These are phyloP conservation scores for Cyberlindnera petersonii DNA, from an alignment of 805 yeast species.

Conservation along the genomic window DNA sequence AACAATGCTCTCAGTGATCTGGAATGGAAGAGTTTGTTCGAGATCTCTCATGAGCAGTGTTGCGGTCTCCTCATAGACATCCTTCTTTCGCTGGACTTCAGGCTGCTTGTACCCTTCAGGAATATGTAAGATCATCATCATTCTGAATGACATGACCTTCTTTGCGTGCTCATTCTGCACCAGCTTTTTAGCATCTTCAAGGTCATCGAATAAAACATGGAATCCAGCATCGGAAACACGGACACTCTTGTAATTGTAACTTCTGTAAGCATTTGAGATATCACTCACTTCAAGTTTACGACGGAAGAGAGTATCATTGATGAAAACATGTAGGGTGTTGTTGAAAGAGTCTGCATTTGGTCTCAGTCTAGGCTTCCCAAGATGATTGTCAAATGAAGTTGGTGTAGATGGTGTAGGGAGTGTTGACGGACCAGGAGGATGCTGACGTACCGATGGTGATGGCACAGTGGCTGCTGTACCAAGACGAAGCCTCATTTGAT, in stretches of 20 bases:
- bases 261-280: background rate
- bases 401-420: background rate
- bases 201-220: slow-evolving; percentile 62
- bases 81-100: slow-evolving; percentile 13
- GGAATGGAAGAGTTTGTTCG: slow-evolving; percentile 58
- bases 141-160: slow-evolving; percentile 41
- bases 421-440: no score
- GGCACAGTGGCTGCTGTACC: no score
- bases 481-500: no score
- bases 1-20: slow-evolving; percentile 66
- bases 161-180: slow-evolving; percentile 59
- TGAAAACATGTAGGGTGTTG: slow-evolving; percentile 1
- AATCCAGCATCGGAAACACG: slow-evolving; percentile 42
- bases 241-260: slow-evolving; percentile 1
- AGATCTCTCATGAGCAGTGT: slow-evolving; percentile 59
- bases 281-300: background rate
- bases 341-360: background rate
- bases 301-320: background rate
- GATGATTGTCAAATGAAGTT: no score
- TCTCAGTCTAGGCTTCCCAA: background rate
- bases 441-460: no score
- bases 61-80: slow-evolving; percentile 47
- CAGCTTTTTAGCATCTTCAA: slow-evolving; percentile 55
- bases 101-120: slow-evolving; percentile 15
- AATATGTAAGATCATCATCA: slow-evolving; percentile 33